Evolutionary conservation across 495 filamentous ascomycete species (phyloP).

Genomic region (Echria macrotheca): DNA sequence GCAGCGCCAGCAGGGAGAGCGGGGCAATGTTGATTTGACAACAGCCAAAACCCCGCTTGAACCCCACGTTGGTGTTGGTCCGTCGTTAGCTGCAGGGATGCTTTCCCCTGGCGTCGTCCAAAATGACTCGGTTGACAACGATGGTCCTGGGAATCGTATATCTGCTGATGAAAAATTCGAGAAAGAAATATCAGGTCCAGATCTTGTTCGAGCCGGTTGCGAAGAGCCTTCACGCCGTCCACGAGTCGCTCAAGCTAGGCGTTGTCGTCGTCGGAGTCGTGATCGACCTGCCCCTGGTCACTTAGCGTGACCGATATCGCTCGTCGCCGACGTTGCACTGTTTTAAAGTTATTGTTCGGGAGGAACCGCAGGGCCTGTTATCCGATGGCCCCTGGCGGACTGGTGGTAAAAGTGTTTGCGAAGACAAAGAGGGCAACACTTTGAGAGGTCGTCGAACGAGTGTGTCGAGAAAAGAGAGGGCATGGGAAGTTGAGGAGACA

Average conservation of each 20-base stretch:
- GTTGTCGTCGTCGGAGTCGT: too few species aligned
- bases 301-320: conserved; percentile 8
- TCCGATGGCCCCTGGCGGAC: neutral
- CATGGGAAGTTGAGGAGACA: neutral
- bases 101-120: too few species aligned
- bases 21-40: conserved; percentile 7
- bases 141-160: neutral
- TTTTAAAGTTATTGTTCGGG: neutral
- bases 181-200: too few species aligned
- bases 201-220: too few species aligned
- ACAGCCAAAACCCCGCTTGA: neutral
- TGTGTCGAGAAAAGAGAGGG: neutral
- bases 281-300: neutral
- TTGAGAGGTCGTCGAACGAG: too few species aligned
- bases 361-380: conserved; percentile 1
- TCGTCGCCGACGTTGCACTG: conserved; percentile 4
- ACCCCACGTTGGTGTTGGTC: conserved; percentile 5
- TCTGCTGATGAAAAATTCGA: too few species aligned
- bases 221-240: too few species aligned
- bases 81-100: neutral
- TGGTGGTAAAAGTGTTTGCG: neutral
- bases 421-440: too few species aligned
- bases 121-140: conserved; percentile 6
- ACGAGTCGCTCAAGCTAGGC: too few species aligned
- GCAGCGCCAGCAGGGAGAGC: conserved; percentile 3